A percentile compares a stretch with the other conserved stretches of the same genome.
Conservation (phyloP, 345 rosid genomes). For the Viola odorata region DNA sequence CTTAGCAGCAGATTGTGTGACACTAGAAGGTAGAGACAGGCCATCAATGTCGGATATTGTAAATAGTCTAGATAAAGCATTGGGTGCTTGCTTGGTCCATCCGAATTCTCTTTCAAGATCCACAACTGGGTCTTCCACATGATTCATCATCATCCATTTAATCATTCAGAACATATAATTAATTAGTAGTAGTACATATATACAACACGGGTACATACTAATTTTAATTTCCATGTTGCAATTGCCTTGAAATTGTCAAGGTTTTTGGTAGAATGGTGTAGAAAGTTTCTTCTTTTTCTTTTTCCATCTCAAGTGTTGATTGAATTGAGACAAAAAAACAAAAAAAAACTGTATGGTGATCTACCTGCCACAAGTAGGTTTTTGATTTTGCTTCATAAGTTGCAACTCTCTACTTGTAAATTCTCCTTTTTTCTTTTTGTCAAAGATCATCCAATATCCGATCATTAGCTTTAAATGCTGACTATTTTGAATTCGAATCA, state of each 20-base stretch:
- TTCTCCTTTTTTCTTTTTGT: not conserved
- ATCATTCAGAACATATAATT: too few relatives aligned
- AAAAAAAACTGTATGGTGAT: conserved; percentile 1
- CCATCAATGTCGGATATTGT: conserved; percentile 62
- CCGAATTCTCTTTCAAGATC: conserved; percentile 32
- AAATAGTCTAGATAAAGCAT: conserved; percentile 47
- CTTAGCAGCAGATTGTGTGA: conserved; percentile 57
- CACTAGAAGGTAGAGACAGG: conserved; percentile 41
- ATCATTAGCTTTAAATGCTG: not conserved
- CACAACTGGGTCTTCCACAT: conserved; percentile 27
- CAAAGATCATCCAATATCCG: too few relatives aligned
- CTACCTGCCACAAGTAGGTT: conserved; percentile 1
- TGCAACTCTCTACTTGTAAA: not conserved
- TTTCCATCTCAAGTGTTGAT: too few relatives aligned
- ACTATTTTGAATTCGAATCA: not conserved
- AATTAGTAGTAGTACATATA: too few relatives aligned
- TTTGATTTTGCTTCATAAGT: not conserved
- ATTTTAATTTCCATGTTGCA: too few relatives aligned
- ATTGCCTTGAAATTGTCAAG: too few relatives aligned
- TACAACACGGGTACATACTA: too few relatives aligned
- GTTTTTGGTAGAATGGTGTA: too few relatives aligned
- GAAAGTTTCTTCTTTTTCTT: too few relatives aligned
- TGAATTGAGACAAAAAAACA: too few relatives aligned
- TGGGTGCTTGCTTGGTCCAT: conserved; percentile 37
- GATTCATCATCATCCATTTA: not conserved